These are phyloP conservation scores for Fusarium marasasianum DNA, from an alignment of 2,329 filamentous ascomycete species.

Conservation along the genomic window DNA sequence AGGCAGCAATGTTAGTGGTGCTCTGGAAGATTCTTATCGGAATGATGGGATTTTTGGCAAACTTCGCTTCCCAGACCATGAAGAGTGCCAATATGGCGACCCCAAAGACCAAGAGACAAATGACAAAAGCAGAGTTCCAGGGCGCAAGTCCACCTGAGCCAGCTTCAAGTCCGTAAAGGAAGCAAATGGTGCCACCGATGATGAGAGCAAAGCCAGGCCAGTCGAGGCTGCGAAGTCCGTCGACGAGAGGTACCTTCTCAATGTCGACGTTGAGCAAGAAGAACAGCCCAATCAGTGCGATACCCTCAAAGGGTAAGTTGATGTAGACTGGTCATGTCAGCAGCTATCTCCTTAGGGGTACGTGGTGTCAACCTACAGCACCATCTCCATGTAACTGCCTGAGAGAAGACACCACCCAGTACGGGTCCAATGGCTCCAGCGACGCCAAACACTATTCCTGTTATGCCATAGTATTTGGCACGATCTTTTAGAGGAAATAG, in stretches of 20 bases:
- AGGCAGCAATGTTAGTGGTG: constrained; percentile 71
- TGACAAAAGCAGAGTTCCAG: constrained; percentile 77
- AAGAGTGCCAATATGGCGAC: constrained; percentile 71
- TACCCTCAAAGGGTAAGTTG: constrained; percentile 62
- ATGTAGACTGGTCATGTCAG: constrained; percentile 58
- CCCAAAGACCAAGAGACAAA: constrained; percentile 82
- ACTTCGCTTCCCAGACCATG: constrained; percentile 74
- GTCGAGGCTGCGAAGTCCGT: constrained; percentile 71
- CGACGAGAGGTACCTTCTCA: constrained; percentile 68
- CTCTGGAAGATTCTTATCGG: constrained; percentile 75
- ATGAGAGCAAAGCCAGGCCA: constrained; percentile 67
- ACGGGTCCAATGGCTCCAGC: constrained; percentile 72
- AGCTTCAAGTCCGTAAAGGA: constrained; percentile 85
- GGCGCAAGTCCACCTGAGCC: constrained; percentile 75
- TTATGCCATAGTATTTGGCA: constrained; percentile 60
- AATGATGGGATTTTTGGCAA: constrained; percentile 81
- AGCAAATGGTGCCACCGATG: constrained; percentile 84
- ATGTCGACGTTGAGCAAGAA: constrained; percentile 74
- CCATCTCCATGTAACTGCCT: constrained; percentile 71
- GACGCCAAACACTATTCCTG: constrained; percentile 68
- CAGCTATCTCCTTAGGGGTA: fast-evolving
- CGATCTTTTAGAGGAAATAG: constrained; percentile 60
- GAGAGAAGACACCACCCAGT: constrained; percentile 72
- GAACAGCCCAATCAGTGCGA: constrained; percentile 58
- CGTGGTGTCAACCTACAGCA: constrained; percentile 52